A percentile compares a stretch with the other conserved stretches of the same genome.
Evolutionary conservation across 345 rosid species (phyloP).

Genomic region (Stellera chamaejasme): DNA sequence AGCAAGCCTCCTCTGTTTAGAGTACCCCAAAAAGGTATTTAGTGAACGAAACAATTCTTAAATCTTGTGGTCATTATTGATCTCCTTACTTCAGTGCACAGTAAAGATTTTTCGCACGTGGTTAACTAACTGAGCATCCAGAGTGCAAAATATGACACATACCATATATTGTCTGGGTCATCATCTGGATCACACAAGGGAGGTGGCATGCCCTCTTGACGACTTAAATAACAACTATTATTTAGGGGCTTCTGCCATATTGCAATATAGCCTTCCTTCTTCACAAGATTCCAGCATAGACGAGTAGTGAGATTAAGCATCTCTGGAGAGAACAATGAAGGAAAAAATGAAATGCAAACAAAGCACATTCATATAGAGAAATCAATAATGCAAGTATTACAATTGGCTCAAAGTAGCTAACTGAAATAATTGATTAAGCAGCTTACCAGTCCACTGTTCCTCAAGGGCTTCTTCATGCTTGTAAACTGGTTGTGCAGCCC

Average conservation of each 20-base stretch:
- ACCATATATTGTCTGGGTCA: conserved; percentile 87
- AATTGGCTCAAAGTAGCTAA: no score
- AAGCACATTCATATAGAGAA: not conserved
- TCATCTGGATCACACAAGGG: conserved; percentile 74
- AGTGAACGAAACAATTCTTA: no score
- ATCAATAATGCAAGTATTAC: no score
- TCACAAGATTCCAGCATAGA: conserved; percentile 91
- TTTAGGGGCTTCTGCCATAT: conserved; percentile 83
- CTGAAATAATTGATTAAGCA: not conserved
- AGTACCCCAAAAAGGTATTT: no score
- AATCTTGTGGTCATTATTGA: no score
- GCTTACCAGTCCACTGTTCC: conserved; percentile 95
- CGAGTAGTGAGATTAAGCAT: conserved; percentile 82
- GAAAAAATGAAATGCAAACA: not conserved
- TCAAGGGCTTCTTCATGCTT: conserved; percentile 75
- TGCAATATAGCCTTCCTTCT: conserved; percentile 94
- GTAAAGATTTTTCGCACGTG: not conserved
- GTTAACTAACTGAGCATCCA: not conserved
- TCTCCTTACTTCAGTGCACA: no score
- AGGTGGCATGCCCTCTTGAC: conserved; percentile 53
- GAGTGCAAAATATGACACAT: conserved; percentile 12
- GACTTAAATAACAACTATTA: conserved; percentile 78
- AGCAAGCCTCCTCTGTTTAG: no score
- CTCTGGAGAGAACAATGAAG: conserved; percentile 40
- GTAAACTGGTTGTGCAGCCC: conserved; percentile 99